These are phyloP conservation scores for Linum tenue DNA, from an alignment of 345 rosid genomes.

Conservation along the genomic window DNA sequence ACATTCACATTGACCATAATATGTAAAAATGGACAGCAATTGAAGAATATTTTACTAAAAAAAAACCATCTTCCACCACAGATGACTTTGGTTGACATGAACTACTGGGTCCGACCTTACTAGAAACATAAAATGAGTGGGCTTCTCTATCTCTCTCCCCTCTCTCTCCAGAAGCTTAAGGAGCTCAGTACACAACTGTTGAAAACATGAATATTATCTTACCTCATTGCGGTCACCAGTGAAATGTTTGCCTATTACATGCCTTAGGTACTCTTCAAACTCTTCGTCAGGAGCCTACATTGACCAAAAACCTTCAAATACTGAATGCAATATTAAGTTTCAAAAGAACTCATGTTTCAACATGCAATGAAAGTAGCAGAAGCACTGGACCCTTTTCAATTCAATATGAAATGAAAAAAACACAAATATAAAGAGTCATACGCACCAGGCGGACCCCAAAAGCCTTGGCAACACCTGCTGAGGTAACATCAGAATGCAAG, in stretches of 20 bases:
- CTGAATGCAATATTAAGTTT: conserved; percentile 8
- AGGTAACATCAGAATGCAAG: conserved; percentile 83
- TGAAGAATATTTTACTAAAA: too few species aligned
- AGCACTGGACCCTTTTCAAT: neutral
- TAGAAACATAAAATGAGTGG: too few species aligned
- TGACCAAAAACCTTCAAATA: conserved; percentile 6
- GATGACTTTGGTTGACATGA: too few species aligned
- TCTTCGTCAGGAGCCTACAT: conserved; percentile 97
- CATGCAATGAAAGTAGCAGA: neutral
- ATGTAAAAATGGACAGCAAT: too few species aligned
- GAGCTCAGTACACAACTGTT: too few species aligned
- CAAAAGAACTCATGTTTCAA: neutral
- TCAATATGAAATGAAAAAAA: neutral
- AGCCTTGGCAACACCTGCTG: conserved; percentile 92
- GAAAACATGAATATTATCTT: too few species aligned
- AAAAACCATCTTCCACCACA: too few species aligned
- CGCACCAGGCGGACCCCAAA: conserved; percentile 93
- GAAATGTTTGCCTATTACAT: conserved; percentile 64
- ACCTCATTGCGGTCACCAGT: conserved; percentile 92
- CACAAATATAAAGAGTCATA: neutral
- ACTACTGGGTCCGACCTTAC: too few species aligned
- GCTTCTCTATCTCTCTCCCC: too few species aligned
- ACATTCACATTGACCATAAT: too few species aligned
- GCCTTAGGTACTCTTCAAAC: conserved; percentile 87
- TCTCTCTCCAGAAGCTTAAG: too few species aligned